These are phyloP conservation scores for Psilocybe cubensis DNA, from an alignment of 768 basidiomycete genomes.

Conservation along the genomic window DNA sequence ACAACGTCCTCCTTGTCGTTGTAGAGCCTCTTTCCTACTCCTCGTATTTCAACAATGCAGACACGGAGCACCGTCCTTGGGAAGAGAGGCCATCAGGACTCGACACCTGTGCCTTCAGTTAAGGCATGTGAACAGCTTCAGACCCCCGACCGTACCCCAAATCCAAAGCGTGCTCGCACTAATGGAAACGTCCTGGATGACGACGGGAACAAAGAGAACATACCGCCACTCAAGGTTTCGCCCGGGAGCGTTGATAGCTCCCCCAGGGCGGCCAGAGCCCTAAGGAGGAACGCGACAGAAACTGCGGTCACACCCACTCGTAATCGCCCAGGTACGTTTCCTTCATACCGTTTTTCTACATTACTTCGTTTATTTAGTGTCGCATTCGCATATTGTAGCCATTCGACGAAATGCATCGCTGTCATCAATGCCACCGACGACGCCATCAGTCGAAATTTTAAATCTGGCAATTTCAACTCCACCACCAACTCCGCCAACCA, in stretches of 20 bases:
- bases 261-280: conserved; percentile 43
- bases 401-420: conserved; percentile 52
- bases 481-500: conserved; percentile 59
- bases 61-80: conserved; percentile 56
- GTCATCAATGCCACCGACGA: conserved; percentile 45
- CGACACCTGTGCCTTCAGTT: conserved; percentile 26
- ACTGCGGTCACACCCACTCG: conserved; percentile 45
- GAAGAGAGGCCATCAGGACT: conserved; percentile 47
- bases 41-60: conserved; percentile 37
- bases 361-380: conserved; percentile 12
- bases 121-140: conserved; percentile 45
- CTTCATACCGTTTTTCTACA: background rate
- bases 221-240: conserved; percentile 60
- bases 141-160: conserved; percentile 68
- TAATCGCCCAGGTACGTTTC: conserved; percentile 46
- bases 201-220: conserved; percentile 77
- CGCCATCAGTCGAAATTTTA: conserved; percentile 47
- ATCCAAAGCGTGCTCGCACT: conserved; percentile 65
- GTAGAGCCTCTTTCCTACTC: conserved; percentile 8
- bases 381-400: conserved; percentile 31
- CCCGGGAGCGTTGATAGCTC: conserved; percentile 35
- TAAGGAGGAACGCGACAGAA: conserved; percentile 42
- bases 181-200: conserved; percentile 48
- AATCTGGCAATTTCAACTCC: conserved; percentile 58
- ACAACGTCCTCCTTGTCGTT: conserved; percentile 23